Base-by-base conservation (phyloP, 345 rosid genomes). In the Noccaea bulbosa region DNA sequence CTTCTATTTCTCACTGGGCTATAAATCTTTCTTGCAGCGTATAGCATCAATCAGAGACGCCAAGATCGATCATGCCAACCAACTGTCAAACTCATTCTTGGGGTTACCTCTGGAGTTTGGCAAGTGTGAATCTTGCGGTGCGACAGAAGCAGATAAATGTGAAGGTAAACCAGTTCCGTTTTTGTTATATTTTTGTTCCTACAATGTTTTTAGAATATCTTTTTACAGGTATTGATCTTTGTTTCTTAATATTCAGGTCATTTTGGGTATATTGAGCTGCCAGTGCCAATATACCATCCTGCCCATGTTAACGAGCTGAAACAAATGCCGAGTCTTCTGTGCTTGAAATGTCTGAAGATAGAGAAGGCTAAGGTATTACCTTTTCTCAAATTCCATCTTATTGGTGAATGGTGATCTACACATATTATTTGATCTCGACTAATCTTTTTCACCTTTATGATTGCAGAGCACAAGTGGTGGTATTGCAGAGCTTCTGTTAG, bases 91-190 rank as follows among this genome's bases (percentile, higher is more conserved):
- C 77, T 76, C 98, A 11, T 92, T 84, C 73, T 90, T 94, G 62
- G 99, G 99, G 24, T 72, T 94, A 80, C 99, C 99, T 2, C 86
- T 94, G 1, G 96, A 91, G 51, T 87, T 80, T 81, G 98, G 99
- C 2, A 89, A 87, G 80, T 94, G 99, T 62, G 93, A 87, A 54
- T 83, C 99, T 30, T 92, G 99, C 67, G 96, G 99, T 50, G 84
- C 96, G 3, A 80, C 96, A 16, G 98, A 92, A 69, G 67, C 82
- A 12, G 91, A 89, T 30, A 72, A 89, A 77, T 94, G 98, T 62
- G 99, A 89, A 87, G 99, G 98, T 87, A 74, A 45, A 81, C 52
- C 30, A 37, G 35, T 44, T 59, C 49, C 10, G 2, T 70, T 59
- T 65, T 44, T 39, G 22, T 43, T 43, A 33, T 11, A 38, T 35